Evolutionary conservation across 192 early-diverging fungal species (phyloP).

Genomic region (Podila horticola): DNA sequence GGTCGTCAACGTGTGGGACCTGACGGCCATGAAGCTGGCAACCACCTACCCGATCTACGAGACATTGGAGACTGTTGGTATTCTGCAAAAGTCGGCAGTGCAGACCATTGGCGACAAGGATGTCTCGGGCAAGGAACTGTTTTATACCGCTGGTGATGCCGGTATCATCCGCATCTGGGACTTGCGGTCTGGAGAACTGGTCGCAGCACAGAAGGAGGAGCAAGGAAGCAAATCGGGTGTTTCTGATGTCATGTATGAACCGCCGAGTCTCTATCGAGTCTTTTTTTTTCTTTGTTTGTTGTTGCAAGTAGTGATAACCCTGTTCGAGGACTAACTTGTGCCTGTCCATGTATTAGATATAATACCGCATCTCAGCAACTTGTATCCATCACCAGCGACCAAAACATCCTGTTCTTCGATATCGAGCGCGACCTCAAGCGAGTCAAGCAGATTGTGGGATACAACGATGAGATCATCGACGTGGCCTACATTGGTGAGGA

Average conservation of each 20-base stretch:
- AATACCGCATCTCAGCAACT: slow-evolving; percentile 63
- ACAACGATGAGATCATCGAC: slow-evolving; percentile 97
- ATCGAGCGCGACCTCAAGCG: slow-evolving; percentile 63
- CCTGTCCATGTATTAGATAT: slow-evolving; percentile 49
- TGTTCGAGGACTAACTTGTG: not conserved
- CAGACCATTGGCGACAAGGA: slow-evolving; percentile 53
- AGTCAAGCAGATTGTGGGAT: slow-evolving; percentile 89
- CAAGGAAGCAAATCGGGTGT: slow-evolving; percentile 83
- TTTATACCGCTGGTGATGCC: slow-evolving; percentile 90
- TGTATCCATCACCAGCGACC: slow-evolving; percentile 86
- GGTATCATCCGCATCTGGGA: slow-evolving; percentile 91
- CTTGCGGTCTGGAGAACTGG: slow-evolving; percentile 72
- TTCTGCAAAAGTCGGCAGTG: slow-evolving; percentile 60
- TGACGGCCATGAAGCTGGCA: slow-evolving; percentile 67
- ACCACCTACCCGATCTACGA: slow-evolving; percentile 93
- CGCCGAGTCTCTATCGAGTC: slow-evolving; percentile 23
- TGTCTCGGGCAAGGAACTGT: slow-evolving; percentile 58
- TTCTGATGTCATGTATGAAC: slow-evolving; percentile 76
- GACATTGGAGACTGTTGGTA: slow-evolving; percentile 85
- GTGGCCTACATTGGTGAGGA: slow-evolving; percentile 78
- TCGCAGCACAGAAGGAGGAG: slow-evolving; percentile 75
- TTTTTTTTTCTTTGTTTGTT: slow-evolving; percentile 11
- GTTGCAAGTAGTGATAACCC: too few relatives aligned
- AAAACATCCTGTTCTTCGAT: slow-evolving; percentile 88
- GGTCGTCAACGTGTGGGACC: slow-evolving; percentile 91